Percentiles rank a stretch among this genome's conserved stretches.
Conservation (phyloP, 2,329 filamentous ascomycete genomes). For the Aspergillus arachidicola region DNA sequence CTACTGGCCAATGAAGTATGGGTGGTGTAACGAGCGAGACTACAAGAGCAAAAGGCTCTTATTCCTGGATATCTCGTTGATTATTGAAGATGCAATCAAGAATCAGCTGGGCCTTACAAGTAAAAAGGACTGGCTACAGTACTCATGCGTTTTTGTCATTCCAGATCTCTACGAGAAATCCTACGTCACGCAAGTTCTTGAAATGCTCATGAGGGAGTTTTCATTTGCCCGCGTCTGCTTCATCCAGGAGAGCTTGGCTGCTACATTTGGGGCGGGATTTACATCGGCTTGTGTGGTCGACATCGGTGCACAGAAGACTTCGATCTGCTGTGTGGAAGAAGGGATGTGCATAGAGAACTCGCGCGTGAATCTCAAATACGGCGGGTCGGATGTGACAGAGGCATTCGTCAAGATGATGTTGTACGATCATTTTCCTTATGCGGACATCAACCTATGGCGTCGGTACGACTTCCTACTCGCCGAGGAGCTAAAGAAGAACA, state of each 20-base stretch:
- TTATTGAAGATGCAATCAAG: conserved; percentile 83
- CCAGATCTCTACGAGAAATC: conserved; percentile 95
- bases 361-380: conserved; percentile 90
- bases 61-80: conserved; percentile 82
- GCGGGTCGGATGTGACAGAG: conserved; percentile 89
- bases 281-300: conserved; percentile 94
- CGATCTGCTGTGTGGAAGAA: conserved; percentile 94
- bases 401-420: conserved; percentile 98
- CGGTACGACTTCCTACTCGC: conserved; percentile 91
- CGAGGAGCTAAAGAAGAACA: conserved; percentile 92
- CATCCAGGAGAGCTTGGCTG: conserved; percentile 93
- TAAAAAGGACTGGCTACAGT: conserved; percentile 82
- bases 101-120: conserved; percentile 78
- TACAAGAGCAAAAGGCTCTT: conserved; percentile 79
- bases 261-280: conserved; percentile 92
- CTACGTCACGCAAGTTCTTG: conserved; percentile 82
- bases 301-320: conserved; percentile 95
- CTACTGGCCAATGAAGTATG: conserved; percentile 86
- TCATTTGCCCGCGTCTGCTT: conserved; percentile 88
- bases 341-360: conserved; percentile 94
- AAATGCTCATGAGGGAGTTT: conserved; percentile 85
- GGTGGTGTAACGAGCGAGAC: conserved; percentile 87
- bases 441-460: conserved; percentile 86
- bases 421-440: conserved; percentile 91
- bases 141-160: conserved; percentile 95